Evolutionary conservation across 208 protist genomes (phyloP).

Genomic region (Leishmania tarentolae): DNA sequence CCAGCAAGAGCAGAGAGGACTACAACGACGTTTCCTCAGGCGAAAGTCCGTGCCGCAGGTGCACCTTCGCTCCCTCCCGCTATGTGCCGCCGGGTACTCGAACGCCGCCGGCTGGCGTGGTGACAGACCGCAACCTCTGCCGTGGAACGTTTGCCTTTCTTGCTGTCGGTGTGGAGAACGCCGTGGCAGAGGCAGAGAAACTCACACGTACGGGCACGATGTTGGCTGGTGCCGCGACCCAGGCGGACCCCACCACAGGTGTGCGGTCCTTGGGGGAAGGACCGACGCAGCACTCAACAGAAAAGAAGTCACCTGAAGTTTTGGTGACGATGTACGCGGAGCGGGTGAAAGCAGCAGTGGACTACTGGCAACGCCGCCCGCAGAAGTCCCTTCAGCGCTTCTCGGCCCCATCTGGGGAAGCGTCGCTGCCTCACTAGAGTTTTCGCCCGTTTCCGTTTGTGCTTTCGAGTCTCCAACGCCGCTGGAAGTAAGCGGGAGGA

Average conservation of each 20-base stretch:
- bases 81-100: conserved; percentile 42
- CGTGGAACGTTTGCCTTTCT: conserved; percentile 71
- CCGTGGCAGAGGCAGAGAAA: conserved; percentile 3
- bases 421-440: background rate
- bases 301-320: background rate
- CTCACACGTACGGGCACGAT: background rate
- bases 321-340: background rate
- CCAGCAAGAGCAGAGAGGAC: background rate
- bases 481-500: background rate
- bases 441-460: background rate
- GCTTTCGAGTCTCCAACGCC: background rate
- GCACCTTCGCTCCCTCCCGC: conserved; percentile 26
- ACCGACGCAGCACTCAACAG: background rate
- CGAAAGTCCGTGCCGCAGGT: background rate
- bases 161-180: conserved; percentile 12
- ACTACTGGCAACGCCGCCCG: conserved; percentile 17
- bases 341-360: conserved; percentile 9
- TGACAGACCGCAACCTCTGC: conserved; percentile 78
- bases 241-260: background rate
- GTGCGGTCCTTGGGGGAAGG: background rate
- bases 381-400: background rate
- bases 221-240: background rate
- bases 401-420: background rate
- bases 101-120: conserved; percentile 63
- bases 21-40: background rate